phyloP scores from a whole-genome alignment of 768 basidiomycete genomes.

The Kwoniella pini region DNA sequence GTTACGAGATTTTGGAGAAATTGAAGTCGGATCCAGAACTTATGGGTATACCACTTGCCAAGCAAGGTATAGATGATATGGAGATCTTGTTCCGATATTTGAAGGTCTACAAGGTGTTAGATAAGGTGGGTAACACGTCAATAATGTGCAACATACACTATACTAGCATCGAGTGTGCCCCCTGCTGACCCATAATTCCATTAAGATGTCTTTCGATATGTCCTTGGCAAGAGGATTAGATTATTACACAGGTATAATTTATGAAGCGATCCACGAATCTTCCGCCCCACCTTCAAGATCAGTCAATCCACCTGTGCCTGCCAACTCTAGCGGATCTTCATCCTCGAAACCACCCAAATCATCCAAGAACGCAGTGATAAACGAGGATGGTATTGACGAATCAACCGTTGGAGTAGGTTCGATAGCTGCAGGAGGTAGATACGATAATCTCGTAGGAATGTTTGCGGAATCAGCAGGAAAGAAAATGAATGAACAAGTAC shows the following conservation, averaged over 20 bases:
- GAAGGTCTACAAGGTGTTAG: conserved; percentile 72
- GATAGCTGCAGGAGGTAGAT: conserved; percentile 96
- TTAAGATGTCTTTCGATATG: conserved; percentile 88
- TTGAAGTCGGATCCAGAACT: conserved; percentile 68
- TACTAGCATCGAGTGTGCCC: too few relatives aligned
- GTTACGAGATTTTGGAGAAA: conserved; percentile 70
- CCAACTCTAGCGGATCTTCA: conserved; percentile 25
- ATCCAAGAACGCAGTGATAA: conserved; percentile 56
- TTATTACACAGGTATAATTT: conserved; percentile 98
- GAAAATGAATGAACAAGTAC: conserved; percentile 62
- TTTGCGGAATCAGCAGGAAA: conserved; percentile 71
- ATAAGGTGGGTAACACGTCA: conserved; percentile 68
- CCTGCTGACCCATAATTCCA: background rate
- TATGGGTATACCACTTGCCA: conserved; percentile 70
- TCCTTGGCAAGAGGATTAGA: conserved; percentile 96
- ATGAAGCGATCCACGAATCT: conserved; percentile 89
- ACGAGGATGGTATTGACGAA: conserved; percentile 82
- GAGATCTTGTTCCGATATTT: conserved; percentile 77
- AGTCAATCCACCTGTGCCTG: conserved; percentile 60
- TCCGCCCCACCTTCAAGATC: conserved; percentile 87
- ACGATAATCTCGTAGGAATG: conserved; percentile 91
- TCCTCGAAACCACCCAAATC: conserved; percentile 29
- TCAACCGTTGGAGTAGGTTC: conserved; percentile 94
- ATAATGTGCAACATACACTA: too few relatives aligned
- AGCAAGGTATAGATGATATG: conserved; percentile 86